Percentiles rank a stretch among this genome's conserved stretches.
Evolutionary conservation across 768 basidiomycete species (phyloP).

Genomic region (Xerocomus potaroensis): DNA sequence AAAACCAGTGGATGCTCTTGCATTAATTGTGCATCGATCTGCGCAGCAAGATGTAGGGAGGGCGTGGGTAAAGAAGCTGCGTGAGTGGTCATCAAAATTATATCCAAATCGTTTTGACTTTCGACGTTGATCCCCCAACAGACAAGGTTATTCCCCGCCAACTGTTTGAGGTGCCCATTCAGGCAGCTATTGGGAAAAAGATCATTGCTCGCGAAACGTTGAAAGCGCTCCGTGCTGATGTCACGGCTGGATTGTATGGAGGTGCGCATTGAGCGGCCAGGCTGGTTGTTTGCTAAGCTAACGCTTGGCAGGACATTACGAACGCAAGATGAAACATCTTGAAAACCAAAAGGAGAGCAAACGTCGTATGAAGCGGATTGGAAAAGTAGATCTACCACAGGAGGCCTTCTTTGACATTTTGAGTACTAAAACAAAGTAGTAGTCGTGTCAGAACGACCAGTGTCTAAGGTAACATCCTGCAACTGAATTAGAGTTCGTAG

Average conservation of each 20-base stretch:
- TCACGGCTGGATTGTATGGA: constrained; percentile 92
- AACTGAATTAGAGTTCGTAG: constrained; percentile 50
- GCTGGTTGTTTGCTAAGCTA: not conserved
- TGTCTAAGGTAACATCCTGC: not conserved
- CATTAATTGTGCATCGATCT: constrained; percentile 85
- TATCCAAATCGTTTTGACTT: not conserved
- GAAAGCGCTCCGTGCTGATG: constrained; percentile 82
- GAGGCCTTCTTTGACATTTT: constrained; percentile 95
- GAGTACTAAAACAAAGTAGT: constrained; percentile 45
- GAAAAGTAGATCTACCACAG: constrained; percentile 86
- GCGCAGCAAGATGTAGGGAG: constrained; percentile 70
- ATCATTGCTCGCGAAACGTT: constrained; percentile 88
- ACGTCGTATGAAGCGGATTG: constrained; percentile 81
- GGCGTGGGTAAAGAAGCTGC: constrained; percentile 88
- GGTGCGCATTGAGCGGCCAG: constrained; percentile 38
- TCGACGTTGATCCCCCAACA: constrained; percentile 31
- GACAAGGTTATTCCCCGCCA: constrained; percentile 92
- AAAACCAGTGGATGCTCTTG: constrained; percentile 89
- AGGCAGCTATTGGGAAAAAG: constrained; percentile 84
- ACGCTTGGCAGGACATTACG: constrained; percentile 65
- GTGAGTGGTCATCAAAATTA: constrained; percentile 42
- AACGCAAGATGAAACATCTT: constrained; percentile 86
- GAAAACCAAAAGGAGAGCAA: constrained; percentile 94
- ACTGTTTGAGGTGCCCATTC: constrained; percentile 92
- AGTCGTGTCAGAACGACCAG: not conserved